Conservation (phyloP, 2,329 filamentous ascomycete genomes). For the Cytospora piceicola region DNA sequence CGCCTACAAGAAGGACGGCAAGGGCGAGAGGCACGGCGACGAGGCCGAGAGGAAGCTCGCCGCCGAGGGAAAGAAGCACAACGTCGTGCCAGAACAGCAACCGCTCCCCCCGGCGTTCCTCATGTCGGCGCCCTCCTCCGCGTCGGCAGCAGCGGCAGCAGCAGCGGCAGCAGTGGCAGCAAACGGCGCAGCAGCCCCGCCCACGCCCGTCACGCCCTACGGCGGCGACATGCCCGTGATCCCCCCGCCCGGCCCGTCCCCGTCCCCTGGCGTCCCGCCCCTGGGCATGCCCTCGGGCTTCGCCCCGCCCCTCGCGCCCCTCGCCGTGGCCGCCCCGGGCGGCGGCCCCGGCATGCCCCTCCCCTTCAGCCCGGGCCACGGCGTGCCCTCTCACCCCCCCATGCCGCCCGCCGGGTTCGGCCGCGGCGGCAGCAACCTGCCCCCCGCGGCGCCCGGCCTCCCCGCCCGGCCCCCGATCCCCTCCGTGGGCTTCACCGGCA, state of each 20-base stretch:
- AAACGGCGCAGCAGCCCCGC: slow-evolving; percentile 33
- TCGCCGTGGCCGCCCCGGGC: slow-evolving; percentile 35
- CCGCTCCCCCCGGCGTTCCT: slow-evolving; percentile 76
- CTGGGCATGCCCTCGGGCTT: slow-evolving; percentile 43
- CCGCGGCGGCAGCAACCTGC: slow-evolving; percentile 44
- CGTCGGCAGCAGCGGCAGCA: slow-evolving; percentile 22
- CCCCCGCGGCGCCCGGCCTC: slow-evolving; percentile 54
- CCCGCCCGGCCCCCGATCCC: slow-evolving; percentile 55
- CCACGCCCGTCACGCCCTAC: slow-evolving; percentile 32
- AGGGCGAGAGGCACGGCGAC: slow-evolving; percentile 94
- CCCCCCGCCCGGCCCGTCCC: slow-evolving; percentile 30
- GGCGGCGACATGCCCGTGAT: slow-evolving; percentile 23
- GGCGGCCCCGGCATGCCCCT: slow-evolving; percentile 33
- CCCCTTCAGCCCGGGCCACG: slow-evolving; percentile 25
- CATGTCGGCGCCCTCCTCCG: slow-evolving; percentile 41
- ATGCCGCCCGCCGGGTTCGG: slow-evolving; percentile 30
- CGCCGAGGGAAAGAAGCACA: slow-evolving; percentile 90
- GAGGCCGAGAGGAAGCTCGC: slow-evolving; percentile 90
- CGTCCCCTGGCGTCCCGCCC: slow-evolving; percentile 35
- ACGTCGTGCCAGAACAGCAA: slow-evolving; percentile 81
- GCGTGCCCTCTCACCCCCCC: slow-evolving; percentile 15
- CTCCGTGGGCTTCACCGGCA: slow-evolving; percentile 50
- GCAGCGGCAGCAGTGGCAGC: slow-evolving; percentile 16
- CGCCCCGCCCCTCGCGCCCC: slow-evolving; percentile 39
- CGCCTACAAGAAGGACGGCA: slow-evolving; percentile 98